Base-by-base conservation (phyloP, 2,329 filamentous ascomycete genomes). In the Phaeosphaeria sp. region DNA sequence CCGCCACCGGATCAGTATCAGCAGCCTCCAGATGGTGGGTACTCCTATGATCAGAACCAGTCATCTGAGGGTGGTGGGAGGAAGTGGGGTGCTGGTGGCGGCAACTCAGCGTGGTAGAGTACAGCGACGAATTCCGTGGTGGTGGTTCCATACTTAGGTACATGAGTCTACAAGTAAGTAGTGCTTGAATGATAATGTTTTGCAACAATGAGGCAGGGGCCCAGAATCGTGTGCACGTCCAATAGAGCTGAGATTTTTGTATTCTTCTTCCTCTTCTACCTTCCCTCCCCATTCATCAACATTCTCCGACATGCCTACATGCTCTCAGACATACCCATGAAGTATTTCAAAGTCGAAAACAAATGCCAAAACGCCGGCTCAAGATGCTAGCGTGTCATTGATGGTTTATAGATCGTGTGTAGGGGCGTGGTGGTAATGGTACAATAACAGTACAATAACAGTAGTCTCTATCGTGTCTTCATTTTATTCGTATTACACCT, bases 1-100 rank as follows among this genome's bases (percentile, higher is more conserved):
- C 56, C 55, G 13, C 61, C 56, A 18, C 55, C 56, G 8, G 24
- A 44, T n/a, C 45, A 47, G 22, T 39, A 51, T 49, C 59, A 65
- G 20, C 59, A 61, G 42, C 64, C 66, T 15, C 64, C 58, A 1
- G 47, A 49, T 49, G 64, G 66, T 21, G 63, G 64, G 2, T 72
- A 72, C 59, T 60, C 53, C 8, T 67, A 72, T 59, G 65, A 61
- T 43, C 72, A 68, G 52, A 51, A 55, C 22, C 46, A 33, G 24
- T 53, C 55, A 27, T 27, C 53, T n/a, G 54, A 59, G 13, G 53
- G 65, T 45, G 59, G 57, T 54, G 73, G 70, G 20, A 64, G 73
- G 57, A 65, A 65, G 47, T 76, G 74, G 74, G 74, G 72, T 46
- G 51, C 66, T 50, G 71, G 71, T 5, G 70, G 72, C 20, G 65